phyloP scores from a whole-genome alignment of 768 basidiomycete species.

The Goffeauzyma gilvescens region DNA sequence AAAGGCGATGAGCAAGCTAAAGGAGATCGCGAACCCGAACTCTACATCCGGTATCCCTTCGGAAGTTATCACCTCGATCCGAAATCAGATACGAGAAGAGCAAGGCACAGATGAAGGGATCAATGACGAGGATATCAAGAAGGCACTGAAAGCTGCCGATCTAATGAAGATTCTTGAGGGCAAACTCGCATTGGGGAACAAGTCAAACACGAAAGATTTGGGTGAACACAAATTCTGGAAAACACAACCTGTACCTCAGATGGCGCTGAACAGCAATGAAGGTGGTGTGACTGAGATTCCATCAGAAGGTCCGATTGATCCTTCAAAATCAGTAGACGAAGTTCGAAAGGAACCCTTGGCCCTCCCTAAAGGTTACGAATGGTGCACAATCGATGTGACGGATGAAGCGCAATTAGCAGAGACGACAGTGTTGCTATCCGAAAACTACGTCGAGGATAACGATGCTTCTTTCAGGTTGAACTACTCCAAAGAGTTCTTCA shows the following conservation, averaged over 20 bases:
- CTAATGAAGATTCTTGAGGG: constrained; percentile 71
- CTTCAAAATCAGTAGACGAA: constrained; percentile 52
- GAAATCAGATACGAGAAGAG: constrained; percentile 48
- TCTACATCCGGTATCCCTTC: constrained; percentile 23
- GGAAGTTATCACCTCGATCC: constrained; percentile 44
- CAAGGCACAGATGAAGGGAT: constrained; percentile 38
- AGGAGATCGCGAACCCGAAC: constrained; percentile 18
- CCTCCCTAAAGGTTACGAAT: constrained; percentile 80
- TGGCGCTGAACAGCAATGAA: not conserved
- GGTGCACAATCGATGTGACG: constrained; percentile 62
- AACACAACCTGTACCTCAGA: constrained; percentile 90
- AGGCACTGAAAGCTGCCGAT: constrained; percentile 56
- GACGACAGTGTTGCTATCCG: constrained; percentile 72
- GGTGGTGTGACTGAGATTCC: no score
- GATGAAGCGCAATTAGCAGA: constrained; percentile 66
- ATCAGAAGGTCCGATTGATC: constrained; percentile 68
- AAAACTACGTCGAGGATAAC: constrained; percentile 92
- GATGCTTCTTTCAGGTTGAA: constrained; percentile 92
- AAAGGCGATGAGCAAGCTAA: constrained; percentile 35
- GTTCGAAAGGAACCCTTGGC: constrained; percentile 75
- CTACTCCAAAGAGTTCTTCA: constrained; percentile 81
- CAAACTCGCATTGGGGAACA: constrained; percentile 54
- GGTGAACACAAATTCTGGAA: constrained; percentile 97
- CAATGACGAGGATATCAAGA: constrained; percentile 41
- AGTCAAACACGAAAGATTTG: constrained; percentile 51